phyloP scores from a whole-genome alignment of 768 basidiomycete genomes.

The Lyophyllum semitale region DNA sequence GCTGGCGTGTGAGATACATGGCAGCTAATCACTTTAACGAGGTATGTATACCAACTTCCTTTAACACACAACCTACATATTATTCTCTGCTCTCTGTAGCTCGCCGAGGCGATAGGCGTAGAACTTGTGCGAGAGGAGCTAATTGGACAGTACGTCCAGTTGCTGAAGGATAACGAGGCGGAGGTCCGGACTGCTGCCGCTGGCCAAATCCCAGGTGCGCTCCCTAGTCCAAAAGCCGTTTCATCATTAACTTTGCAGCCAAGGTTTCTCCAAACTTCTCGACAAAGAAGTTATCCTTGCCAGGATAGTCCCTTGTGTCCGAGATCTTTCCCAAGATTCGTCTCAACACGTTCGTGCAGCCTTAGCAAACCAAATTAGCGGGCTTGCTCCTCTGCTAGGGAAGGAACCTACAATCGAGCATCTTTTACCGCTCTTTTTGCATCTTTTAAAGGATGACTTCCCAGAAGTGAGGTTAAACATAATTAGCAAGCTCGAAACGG shows the following conservation, averaged over 20 bases:
- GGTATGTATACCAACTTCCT: slow-evolving; percentile 41
- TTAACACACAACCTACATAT: background rate
- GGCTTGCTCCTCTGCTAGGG: slow-evolving; percentile 91
- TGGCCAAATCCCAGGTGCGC: slow-evolving; percentile 91
- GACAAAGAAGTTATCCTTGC: slow-evolving; percentile 93
- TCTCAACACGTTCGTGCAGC: slow-evolving; percentile 98
- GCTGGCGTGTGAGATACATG: slow-evolving; percentile 99
- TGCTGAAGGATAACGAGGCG: slow-evolving; percentile 98
- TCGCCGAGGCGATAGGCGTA: slow-evolving; percentile 87
- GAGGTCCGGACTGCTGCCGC: slow-evolving; percentile 97
- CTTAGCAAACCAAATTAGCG: slow-evolving; percentile 93
- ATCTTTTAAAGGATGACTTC: slow-evolving; percentile 97
- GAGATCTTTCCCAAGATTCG: slow-evolving; percentile 88
- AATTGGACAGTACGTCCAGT: slow-evolving; percentile 87
- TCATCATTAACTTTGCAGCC: slow-evolving; percentile 1
- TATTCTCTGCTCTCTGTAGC: slow-evolving; percentile 49
- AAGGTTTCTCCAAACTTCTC: slow-evolving; percentile 92
- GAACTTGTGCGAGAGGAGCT: slow-evolving; percentile 94
- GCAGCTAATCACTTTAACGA: slow-evolving; percentile 97
- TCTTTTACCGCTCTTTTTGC: slow-evolving; percentile 94
- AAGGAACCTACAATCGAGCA: slow-evolving; percentile 95
- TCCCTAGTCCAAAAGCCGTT: slow-evolving; percentile 1
- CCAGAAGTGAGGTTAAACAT: slow-evolving; percentile 97
- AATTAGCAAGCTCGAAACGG: slow-evolving; percentile 96
- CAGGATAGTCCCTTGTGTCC: slow-evolving; percentile 91